Evolutionary conservation across 306 rosid genomes (phyloP).

Genomic region (Citrullus mucosospermus): DNA sequence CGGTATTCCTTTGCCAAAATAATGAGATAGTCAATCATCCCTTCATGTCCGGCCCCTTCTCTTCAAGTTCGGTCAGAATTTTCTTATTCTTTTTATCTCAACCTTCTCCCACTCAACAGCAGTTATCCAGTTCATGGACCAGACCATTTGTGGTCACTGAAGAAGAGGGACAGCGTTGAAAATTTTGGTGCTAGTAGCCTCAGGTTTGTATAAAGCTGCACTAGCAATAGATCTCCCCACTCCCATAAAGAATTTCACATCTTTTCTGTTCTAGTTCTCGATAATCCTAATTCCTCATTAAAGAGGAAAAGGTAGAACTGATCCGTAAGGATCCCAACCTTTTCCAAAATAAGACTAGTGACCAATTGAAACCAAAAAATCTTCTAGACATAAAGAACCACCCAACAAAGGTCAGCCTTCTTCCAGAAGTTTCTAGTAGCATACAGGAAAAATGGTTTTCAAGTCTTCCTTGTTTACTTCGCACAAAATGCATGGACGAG

Average conservation of each 20-base stretch:
- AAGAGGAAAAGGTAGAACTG: neutral
- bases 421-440: neutral
- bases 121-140: neutral
- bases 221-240: neutral
- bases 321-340: neutral
- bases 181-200: neutral
- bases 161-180: too few species aligned
- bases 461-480: neutral
- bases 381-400: neutral
- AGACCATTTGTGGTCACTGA: neutral
- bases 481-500: neutral
- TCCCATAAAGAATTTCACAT: neutral
- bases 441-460: neutral
- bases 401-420: neutral
- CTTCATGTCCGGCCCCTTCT: too few species aligned
- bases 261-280: neutral
- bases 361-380: neutral
- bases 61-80: too few species aligned
- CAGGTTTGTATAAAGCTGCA: neutral
- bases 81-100: too few species aligned
- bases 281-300: neutral
- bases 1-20: too few species aligned
- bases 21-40: too few species aligned
- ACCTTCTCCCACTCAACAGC: neutral
- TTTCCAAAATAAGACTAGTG: neutral